These are phyloP conservation scores for Metschnikowia lochheadii DNA, from an alignment of 805 yeast species.

Conservation along the genomic window DNA sequence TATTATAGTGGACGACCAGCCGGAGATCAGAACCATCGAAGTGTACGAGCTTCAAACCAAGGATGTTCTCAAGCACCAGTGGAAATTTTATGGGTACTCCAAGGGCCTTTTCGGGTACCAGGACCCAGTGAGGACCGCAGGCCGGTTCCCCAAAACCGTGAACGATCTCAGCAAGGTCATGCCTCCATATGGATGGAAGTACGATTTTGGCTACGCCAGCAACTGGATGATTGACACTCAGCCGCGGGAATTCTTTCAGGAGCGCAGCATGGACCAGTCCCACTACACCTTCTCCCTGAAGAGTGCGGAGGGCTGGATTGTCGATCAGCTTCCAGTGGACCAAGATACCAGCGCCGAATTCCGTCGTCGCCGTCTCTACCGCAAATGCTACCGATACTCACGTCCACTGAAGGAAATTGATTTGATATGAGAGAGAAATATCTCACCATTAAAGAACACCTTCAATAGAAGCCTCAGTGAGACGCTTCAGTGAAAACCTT, in stretches of 20 bases:
- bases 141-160: conserved; percentile 65
- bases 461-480: too few species aligned
- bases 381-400: conserved; percentile 48
- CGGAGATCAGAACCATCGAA: conserved; percentile 62
- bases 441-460: too few species aligned
- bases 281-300: conserved; percentile 24
- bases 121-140: conserved; percentile 37
- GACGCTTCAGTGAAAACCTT: too few species aligned
- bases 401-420: conserved; percentile 12
- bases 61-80: conserved; percentile 55
- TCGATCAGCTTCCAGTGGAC: conserved; percentile 30
- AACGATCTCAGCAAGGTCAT: conserved; percentile 47
- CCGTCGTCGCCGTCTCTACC: conserved; percentile 53
- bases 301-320: conserved; percentile 49
- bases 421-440: background rate
- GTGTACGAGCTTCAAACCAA: conserved; percentile 71
- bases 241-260: conserved; percentile 49
- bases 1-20: conserved; percentile 67
- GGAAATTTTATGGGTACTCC: conserved; percentile 61
- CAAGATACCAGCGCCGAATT: conserved; percentile 42
- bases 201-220: conserved; percentile 46
- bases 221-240: conserved; percentile 64
- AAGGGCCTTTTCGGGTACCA: conserved; percentile 48
- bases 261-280: conserved; percentile 30
- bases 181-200: conserved; percentile 76